A percentile compares a stretch with the other conserved stretches of the same genome.
Evolutionary conservation across 768 basidiomycete species (phyloP).

Genomic region (Pulveroboletus sp.): DNA sequence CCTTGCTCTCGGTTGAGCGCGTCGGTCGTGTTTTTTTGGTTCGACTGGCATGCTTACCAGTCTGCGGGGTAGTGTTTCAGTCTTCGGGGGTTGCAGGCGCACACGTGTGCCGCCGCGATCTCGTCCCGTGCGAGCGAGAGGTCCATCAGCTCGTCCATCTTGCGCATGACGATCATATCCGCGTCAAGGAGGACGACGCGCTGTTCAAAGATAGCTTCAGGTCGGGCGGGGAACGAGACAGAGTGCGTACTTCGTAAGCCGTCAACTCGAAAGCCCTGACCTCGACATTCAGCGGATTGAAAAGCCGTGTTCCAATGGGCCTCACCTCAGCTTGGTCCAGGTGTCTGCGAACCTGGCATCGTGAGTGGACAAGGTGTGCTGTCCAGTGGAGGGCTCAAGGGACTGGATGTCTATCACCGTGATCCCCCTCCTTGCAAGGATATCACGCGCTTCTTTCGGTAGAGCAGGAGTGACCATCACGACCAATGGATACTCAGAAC

Average conservation of each 20-base stretch:
- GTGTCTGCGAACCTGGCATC: slow-evolving; percentile 57
- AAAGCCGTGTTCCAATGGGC: slow-evolving; percentile 13
- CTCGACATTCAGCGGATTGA: slow-evolving; percentile 11
- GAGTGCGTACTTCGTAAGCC: slow-evolving; percentile 73
- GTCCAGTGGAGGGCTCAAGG: slow-evolving; percentile 48
- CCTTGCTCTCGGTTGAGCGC: slow-evolving; percentile 44
- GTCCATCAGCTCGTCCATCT: slow-evolving; percentile 76
- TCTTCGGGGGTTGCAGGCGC: slow-evolving; percentile 90
- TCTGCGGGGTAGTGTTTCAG: slow-evolving; percentile 83
- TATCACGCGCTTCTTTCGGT: slow-evolving; percentile 43
- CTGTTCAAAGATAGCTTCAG: slow-evolving; percentile 37
- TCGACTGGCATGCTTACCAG: slow-evolving; percentile 51
- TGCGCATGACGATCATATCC: slow-evolving; percentile 80
- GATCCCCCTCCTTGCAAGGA: slow-evolving; percentile 55
- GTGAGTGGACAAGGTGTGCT: slow-evolving; percentile 30
- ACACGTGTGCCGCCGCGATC: slow-evolving; percentile 88
- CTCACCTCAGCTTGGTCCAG: slow-evolving; percentile 58
- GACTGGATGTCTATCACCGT: slow-evolving; percentile 53
- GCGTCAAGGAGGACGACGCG: slow-evolving; percentile 79
- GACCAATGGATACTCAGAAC: slow-evolving; percentile 69
- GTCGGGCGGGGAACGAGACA: too few relatives aligned
- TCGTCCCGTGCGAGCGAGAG: slow-evolving; percentile 55
- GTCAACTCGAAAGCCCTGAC: slow-evolving; percentile 57
- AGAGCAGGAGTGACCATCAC: slow-evolving; percentile 69
- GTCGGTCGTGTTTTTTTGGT: not conserved